A percentile compares a stretch with the other conserved stretches of the same genome.
These are phyloP conservation scores for Cudoniella acicularis DNA, from an alignment of 495 filamentous ascomycete genomes.

Conservation along the genomic window DNA sequence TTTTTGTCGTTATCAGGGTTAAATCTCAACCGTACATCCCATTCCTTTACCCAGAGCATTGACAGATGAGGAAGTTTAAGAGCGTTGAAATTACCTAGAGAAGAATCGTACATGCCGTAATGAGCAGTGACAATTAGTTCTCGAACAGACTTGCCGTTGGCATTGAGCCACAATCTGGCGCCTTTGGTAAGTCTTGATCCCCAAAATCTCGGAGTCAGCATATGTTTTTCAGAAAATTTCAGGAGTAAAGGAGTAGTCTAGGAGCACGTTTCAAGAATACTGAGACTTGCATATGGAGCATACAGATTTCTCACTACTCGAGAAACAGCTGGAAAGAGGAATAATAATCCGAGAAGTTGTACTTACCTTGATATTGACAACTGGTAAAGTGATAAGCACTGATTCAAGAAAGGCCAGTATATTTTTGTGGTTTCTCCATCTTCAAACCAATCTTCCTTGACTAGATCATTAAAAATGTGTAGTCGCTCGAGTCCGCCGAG, in stretches of 20 bases:
- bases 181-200: neutral
- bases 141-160: neutral
- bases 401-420: neutral
- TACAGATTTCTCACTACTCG: no score
- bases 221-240: no score
- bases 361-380: neutral
- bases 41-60: constrained; percentile 7
- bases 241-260: no score
- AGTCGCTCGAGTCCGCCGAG: neutral
- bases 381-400: neutral
- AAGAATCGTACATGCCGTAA: constrained; percentile 2
- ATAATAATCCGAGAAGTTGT: no score
- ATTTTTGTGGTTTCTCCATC: neutral
- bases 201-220: constrained; percentile 1
- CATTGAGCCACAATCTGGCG: neutral
- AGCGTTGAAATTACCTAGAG: neutral
- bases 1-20: neutral
- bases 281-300: no score
- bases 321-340: no score
- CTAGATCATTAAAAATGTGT: neutral
- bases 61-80: constrained; percentile 3
- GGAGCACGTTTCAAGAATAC: no score
- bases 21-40: neutral
- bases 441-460: neutral
- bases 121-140: constrained; percentile 7